A percentile compares a stretch with the other conserved stretches of the same genome.
Evolutionary conservation across 345 rosid species (phyloP).

Genomic region (Theobroma cacao): DNA sequence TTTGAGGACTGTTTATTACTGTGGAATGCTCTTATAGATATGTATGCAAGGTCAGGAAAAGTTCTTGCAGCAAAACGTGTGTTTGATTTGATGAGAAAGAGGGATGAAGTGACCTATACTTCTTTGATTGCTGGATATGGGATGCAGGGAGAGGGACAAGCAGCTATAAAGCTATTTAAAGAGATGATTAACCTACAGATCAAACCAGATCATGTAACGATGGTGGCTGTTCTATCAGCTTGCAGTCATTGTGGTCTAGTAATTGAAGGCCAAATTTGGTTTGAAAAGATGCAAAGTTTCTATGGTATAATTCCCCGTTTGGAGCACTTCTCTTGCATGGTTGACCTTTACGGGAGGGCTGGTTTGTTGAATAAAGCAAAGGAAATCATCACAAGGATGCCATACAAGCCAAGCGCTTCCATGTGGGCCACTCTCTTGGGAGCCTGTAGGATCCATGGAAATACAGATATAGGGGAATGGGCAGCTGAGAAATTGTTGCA

Average conservation of each 20-base stretch:
- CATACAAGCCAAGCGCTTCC: slow-evolving; percentile 48
- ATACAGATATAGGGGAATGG: slow-evolving; percentile 68
- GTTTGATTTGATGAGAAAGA: slow-evolving; percentile 48
- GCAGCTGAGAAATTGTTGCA: slow-evolving; percentile 68
- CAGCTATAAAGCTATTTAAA: slow-evolving; percentile 49
- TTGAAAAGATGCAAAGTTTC: slow-evolving; percentile 40
- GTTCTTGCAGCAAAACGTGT: slow-evolving; percentile 50
- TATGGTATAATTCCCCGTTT: slow-evolving; percentile 47
- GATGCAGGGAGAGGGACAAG: slow-evolving; percentile 56
- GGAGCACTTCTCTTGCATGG: slow-evolving; percentile 76
- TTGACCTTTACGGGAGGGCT: slow-evolving; percentile 77
- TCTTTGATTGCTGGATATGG: slow-evolving; percentile 78
- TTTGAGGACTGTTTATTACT: slow-evolving; percentile 46
- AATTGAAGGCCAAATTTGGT: slow-evolving; percentile 50
- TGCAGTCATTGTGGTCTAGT: slow-evolving; percentile 81
- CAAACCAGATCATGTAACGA: slow-evolving; percentile 72
- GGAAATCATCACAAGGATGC: slow-evolving; percentile 53
- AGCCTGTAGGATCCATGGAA: slow-evolving; percentile 61
- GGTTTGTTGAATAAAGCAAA: slow-evolving; percentile 57
- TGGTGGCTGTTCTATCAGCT: slow-evolving; percentile 84
- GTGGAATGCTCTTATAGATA: slow-evolving; percentile 74
- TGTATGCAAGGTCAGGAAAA: slow-evolving; percentile 80
- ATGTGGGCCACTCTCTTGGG: slow-evolving; percentile 73
- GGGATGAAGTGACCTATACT: slow-evolving; percentile 79
- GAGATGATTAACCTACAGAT: slow-evolving; percentile 51